These are phyloP conservation scores for Yarrowia sp. DNA, from an alignment of 805 yeast species.

Conservation along the genomic window DNA sequence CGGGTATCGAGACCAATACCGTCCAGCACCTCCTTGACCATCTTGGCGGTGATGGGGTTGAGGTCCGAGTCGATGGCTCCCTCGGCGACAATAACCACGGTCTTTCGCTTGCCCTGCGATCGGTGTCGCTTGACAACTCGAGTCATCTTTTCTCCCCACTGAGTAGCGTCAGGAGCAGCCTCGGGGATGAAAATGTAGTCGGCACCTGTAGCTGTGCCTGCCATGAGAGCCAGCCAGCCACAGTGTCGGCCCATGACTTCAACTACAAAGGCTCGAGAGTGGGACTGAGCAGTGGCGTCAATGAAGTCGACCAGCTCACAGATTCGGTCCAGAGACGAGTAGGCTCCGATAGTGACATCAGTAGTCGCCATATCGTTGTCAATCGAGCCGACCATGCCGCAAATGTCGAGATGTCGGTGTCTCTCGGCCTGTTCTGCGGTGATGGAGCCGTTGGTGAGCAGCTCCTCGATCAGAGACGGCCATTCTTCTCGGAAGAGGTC, in stretches of 20 bases:
- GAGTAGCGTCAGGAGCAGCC: constrained; percentile 75
- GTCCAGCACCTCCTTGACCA: constrained; percentile 81
- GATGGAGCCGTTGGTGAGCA: constrained; percentile 62
- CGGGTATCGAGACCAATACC: constrained; percentile 87
- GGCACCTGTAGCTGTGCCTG: constrained; percentile 96
- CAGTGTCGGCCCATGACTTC: constrained; percentile 99
- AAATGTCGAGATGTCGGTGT: constrained; percentile 78
- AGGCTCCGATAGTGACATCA: constrained; percentile 96
- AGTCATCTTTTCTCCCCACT: constrained; percentile 84
- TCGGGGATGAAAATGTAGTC: constrained; percentile 95
- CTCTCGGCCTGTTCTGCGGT: constrained; percentile 65
- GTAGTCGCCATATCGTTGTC: constrained; percentile 98
- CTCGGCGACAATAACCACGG: constrained; percentile 96
- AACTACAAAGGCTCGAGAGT: constrained; percentile 95
- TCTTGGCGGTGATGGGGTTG: constrained; percentile 78
- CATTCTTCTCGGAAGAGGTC: constrained; percentile 93
- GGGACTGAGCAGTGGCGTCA: constrained; percentile 97
- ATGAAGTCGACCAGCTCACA: constrained; percentile 95
- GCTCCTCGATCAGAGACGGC: constrained; percentile 85
- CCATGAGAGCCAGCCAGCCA: constrained; percentile 98
- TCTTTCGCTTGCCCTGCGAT: constrained; percentile 86
- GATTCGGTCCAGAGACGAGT: constrained; percentile 89
- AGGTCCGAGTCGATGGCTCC: constrained; percentile 90
- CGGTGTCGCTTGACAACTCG: constrained; percentile 80
- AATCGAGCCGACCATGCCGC: constrained; percentile 95